phyloP scores from a whole-genome alignment of 352 stramenopile genomes.

The Globisporangium recalcitrans region DNA sequence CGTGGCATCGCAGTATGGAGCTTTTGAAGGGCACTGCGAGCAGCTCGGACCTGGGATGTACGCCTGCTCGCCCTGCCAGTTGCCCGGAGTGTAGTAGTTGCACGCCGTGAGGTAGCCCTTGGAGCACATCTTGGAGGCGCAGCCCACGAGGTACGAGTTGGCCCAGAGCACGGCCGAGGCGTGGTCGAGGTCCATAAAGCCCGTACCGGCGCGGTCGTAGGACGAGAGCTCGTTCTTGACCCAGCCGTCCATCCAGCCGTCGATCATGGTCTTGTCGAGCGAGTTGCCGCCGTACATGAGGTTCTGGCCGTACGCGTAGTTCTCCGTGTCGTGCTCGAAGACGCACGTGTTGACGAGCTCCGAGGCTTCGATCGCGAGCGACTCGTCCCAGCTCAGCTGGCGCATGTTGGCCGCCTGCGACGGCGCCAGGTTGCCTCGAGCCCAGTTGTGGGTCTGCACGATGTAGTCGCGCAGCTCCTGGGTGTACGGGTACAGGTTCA shows the following conservation, averaged over 20 bases:
- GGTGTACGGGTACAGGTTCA: conserved; percentile 32
- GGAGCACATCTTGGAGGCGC: conserved; percentile 29
- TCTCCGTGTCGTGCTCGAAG: conserved; percentile 35
- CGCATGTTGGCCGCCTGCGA: conserved; percentile 33
- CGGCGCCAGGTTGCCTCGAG: conserved; percentile 23
- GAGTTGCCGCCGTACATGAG: conserved; percentile 28
- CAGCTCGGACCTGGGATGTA: conserved; percentile 30
- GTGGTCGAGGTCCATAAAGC: conserved; percentile 34
- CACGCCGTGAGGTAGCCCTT: conserved; percentile 33
- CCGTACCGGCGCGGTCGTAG: conserved; percentile 21
- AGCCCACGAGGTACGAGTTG: conserved; percentile 32
- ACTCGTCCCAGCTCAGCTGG: conserved; percentile 29
- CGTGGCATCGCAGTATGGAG: conserved; percentile 24
- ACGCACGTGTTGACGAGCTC: conserved; percentile 35
- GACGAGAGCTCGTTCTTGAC: conserved; percentile 29
- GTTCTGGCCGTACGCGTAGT: conserved; percentile 36
- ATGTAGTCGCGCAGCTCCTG: conserved; percentile 29
- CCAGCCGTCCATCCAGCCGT: conserved; percentile 30
- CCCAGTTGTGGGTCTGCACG: conserved; percentile 30
- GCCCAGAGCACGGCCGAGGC: conserved; percentile 36
- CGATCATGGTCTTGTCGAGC: conserved; percentile 22
- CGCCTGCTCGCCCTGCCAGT: conserved; percentile 27
- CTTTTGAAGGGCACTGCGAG: conserved; percentile 27
- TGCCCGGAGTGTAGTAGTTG: conserved; percentile 35
- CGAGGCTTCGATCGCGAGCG: conserved; percentile 31